Percentiles rank a stretch among this genome's conserved stretches.
phyloP scores from a whole-genome alignment of 108 stramenopile species.

The Pseudonitzschia multistriata region DNA sequence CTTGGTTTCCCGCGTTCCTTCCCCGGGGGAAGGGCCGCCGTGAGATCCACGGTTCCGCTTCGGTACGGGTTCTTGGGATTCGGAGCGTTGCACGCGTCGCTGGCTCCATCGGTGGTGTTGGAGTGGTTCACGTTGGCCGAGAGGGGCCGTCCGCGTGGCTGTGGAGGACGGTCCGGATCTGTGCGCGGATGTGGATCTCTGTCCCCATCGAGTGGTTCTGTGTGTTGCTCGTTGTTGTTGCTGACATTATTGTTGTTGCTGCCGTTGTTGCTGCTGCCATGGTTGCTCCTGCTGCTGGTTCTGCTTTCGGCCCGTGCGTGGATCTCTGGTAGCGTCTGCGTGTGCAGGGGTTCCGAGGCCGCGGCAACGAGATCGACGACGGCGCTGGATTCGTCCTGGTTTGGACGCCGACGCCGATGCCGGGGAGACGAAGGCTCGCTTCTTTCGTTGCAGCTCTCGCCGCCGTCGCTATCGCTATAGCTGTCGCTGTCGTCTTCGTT shows the following conservation, averaged over 20 bases:
- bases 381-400: neutral
- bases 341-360: neutral
- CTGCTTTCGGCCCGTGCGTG: neutral
- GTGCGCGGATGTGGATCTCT: neutral
- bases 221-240: neutral
- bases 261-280: neutral
- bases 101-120: neutral
- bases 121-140: neutral
- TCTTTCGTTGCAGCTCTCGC: neutral
- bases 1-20: no score
- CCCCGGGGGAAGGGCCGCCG: no score
- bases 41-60: no score
- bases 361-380: neutral
- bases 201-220: neutral
- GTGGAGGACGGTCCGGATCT: neutral
- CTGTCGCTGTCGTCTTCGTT: constrained; percentile 23
- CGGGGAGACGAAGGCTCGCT: neutral
- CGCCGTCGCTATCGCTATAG: constrained; percentile 7
- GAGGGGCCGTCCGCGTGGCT: neutral
- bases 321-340: neutral
- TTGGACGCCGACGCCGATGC: neutral
- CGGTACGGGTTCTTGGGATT: neutral
- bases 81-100: neutral
- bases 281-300: constrained; percentile 1
- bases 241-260: neutral